phyloP scores from a whole-genome alignment of 2,329 filamentous ascomycete genomes.

The Gaeumannomyces tritici region DNA sequence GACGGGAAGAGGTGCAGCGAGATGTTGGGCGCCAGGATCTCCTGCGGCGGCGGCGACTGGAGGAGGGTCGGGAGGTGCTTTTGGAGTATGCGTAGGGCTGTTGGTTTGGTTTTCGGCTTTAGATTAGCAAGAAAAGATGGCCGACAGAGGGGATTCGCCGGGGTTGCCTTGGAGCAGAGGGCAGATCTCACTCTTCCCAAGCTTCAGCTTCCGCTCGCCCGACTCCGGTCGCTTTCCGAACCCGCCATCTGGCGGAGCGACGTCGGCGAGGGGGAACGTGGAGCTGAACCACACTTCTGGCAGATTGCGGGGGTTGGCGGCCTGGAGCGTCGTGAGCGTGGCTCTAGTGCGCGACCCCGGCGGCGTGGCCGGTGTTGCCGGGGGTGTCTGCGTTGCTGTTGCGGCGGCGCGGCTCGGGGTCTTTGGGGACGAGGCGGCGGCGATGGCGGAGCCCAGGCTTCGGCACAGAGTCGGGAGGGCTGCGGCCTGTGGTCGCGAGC shows the following conservation, averaged over 20 bases:
- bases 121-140: background rate
- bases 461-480: constrained; percentile 15
- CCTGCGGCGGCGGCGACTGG: constrained; percentile 58
- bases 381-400: constrained; percentile 2
- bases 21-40: constrained; percentile 68
- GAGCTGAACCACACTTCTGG: constrained; percentile 35
- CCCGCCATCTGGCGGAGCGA: constrained; percentile 8
- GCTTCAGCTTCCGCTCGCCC: constrained; percentile 49
- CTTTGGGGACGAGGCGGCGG: constrained; percentile 2
- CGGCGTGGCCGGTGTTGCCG: background rate
- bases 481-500: constrained; percentile 18
- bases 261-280: constrained; percentile 19
- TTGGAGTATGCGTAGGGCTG: constrained; percentile 56
- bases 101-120: background rate
- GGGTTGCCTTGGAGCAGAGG: constrained; percentile 2
- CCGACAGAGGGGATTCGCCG: background rate
- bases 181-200: constrained; percentile 47
- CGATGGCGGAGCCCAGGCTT: constrained; percentile 9
- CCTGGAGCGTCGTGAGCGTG: constrained; percentile 12
- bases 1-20: constrained; percentile 61
- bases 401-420: background rate
- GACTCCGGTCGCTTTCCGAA: constrained; percentile 14
- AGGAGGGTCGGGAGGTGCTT: constrained; percentile 58
- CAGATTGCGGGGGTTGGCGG: constrained; percentile 17
- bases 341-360: constrained; percentile 3